Percentiles rank a stretch among this genome's conserved stretches.
These are phyloP conservation scores for Boeremia exigua DNA, from an alignment of 2,329 filamentous ascomycete genomes.

Conservation along the genomic window DNA sequence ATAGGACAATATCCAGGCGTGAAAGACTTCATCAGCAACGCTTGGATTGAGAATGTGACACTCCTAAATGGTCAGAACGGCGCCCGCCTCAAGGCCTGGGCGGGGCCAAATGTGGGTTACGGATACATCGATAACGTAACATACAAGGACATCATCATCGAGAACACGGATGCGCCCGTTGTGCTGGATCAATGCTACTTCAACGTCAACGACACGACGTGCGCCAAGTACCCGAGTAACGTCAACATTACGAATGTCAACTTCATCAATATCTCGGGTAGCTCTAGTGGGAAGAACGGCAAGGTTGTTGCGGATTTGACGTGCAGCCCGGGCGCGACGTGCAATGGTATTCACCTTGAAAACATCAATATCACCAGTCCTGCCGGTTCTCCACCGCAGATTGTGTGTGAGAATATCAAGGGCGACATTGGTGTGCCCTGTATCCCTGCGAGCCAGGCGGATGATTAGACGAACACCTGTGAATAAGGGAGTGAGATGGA, in stretches of 20 bases:
- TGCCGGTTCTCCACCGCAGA: constrained; percentile 44
- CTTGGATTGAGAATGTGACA: constrained; percentile 65
- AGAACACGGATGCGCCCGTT: constrained; percentile 63
- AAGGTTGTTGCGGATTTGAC: constrained; percentile 61
- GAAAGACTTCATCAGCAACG: constrained; percentile 47
- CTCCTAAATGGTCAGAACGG: constrained; percentile 61
- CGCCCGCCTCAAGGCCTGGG: constrained; percentile 67
- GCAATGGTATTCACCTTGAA: constrained; percentile 61
- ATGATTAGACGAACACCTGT: constrained; percentile 10
- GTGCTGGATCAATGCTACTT: constrained; percentile 70
- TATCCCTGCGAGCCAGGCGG: constrained; percentile 41
- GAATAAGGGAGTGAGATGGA: neutral
- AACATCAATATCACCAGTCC: constrained; percentile 63
- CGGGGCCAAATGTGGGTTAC: constrained; percentile 62
- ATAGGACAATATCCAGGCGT: constrained; percentile 42
- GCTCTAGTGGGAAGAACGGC: constrained; percentile 63
- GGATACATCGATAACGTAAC: constrained; percentile 68
- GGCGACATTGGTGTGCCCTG: constrained; percentile 52
- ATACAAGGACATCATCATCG: constrained; percentile 66
- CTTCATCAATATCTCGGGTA: constrained; percentile 65
- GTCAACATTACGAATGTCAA: constrained; percentile 66
- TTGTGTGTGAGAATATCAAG: constrained; percentile 59
- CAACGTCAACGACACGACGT: constrained; percentile 60
- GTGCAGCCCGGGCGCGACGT: constrained; percentile 64
- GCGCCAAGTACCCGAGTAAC: constrained; percentile 60